A percentile compares a stretch with the other conserved stretches of the same genome.
phyloP scores from a whole-genome alignment of 495 filamentous ascomycete species.

The Articulospora tetracladia region DNA sequence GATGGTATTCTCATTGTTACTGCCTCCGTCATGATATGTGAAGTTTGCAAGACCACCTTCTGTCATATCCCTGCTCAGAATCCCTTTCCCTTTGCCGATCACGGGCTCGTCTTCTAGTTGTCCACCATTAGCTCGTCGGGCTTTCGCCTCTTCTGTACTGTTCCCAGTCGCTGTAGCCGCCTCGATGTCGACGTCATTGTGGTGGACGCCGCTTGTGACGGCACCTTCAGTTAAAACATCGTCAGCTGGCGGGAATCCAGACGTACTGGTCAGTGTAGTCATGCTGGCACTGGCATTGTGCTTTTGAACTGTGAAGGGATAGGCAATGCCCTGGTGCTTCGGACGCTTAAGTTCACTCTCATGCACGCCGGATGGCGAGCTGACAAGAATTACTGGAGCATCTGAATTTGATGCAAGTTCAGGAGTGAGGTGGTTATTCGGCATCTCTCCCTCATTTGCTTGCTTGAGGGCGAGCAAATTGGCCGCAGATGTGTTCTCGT shows the following conservation, averaged over 20 bases:
- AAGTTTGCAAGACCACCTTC: neutral
- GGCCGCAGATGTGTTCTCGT: constrained; percentile 31
- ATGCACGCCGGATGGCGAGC: constrained; percentile 20
- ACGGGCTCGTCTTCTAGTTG: neutral
- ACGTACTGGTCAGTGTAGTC: constrained; percentile 36
- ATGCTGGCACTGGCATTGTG: constrained; percentile 50
- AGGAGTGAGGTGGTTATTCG: neutral
- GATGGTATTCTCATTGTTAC: neutral
- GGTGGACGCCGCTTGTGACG: constrained; percentile 7
- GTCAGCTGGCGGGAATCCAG: constrained; percentile 9
- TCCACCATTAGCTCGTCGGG: neutral
- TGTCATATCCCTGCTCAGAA: neutral
- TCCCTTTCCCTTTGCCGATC: neutral
- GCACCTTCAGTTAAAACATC: constrained; percentile 16
- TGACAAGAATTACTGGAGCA: constrained; percentile 10
- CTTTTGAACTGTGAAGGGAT: constrained; percentile 46
- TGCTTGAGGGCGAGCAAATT: constrained; percentile 26
- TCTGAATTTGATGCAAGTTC: neutral
- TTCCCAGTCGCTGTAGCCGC: neutral
- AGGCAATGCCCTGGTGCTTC: constrained; percentile 43
- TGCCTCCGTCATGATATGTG: neutral
- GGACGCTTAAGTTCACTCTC: constrained; percentile 39
- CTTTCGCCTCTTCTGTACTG: neutral
- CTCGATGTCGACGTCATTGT: neutral
- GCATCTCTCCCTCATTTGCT: neutral